A percentile compares a stretch with the other conserved stretches of the same genome.
Conservation (phyloP, 2,329 filamentous ascomycete genomes). For the Epichloe sp. region DNA sequence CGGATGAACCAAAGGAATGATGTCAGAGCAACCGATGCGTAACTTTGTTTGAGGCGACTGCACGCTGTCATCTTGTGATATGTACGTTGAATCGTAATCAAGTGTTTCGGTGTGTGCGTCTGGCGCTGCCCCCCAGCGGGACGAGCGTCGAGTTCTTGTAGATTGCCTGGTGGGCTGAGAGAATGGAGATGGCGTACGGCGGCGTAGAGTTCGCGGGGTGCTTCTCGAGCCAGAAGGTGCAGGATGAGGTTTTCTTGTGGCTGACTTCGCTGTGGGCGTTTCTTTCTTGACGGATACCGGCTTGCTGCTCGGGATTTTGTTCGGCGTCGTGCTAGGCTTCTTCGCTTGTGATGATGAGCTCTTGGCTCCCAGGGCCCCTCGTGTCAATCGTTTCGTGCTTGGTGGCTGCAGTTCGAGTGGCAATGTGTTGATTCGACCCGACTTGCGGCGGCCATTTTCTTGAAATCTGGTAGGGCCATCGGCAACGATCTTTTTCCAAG, state of each 20-base stretch:
- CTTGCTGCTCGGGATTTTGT: slow-evolving; percentile 17
- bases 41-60: slow-evolving; percentile 36
- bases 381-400: slow-evolving; percentile 37
- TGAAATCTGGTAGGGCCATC: slow-evolving; percentile 82
- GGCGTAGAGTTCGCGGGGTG: slow-evolving; percentile 22
- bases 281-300: slow-evolving; percentile 14
- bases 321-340: slow-evolving; percentile 17
- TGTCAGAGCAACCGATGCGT: slow-evolving; percentile 23
- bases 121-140: slow-evolving; percentile 23
- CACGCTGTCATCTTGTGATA: slow-evolving; percentile 11
- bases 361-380: slow-evolving; percentile 23
- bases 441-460: slow-evolving; percentile 56
- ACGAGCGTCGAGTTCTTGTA: slow-evolving; percentile 29
- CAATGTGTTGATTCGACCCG: slow-evolving; percentile 47
- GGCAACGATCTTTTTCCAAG: slow-evolving; percentile 78
- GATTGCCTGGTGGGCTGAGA: slow-evolving; percentile 26
- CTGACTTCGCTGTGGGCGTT: slow-evolving; percentile 17
- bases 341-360: slow-evolving; percentile 19
- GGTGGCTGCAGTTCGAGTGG: slow-evolving; percentile 39
- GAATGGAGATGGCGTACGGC: slow-evolving; percentile 28
- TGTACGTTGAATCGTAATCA: slow-evolving; percentile 7
- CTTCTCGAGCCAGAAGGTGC: slow-evolving; percentile 13
- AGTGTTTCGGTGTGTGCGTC: slow-evolving; percentile 8
- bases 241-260: slow-evolving; percentile 15
- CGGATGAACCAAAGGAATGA: slow-evolving; percentile 46